Percentiles rank a stretch among this genome's conserved stretches.
These are phyloP conservation scores for Solanum peruvianum DNA, from an alignment of 257 asterid species.

Conservation along the genomic window DNA sequence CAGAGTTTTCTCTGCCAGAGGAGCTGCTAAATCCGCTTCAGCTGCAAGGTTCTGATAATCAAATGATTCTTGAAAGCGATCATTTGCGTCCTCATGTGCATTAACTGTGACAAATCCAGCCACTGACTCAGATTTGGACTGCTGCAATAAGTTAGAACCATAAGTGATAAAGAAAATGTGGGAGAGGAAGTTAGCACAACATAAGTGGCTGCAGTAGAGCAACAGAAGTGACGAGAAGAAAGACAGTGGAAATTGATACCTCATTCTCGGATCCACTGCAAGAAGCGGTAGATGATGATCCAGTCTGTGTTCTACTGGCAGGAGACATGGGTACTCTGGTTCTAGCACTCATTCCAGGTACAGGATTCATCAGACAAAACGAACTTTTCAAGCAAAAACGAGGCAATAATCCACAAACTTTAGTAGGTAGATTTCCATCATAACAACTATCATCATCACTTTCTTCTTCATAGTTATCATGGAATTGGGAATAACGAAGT, in stretches of 20 bases:
- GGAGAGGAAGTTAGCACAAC: background rate
- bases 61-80: constrained; percentile 36
- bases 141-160: constrained; percentile 13
- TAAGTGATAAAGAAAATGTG: background rate
- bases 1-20: constrained; percentile 51
- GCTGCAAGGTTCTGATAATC: constrained; percentile 16
- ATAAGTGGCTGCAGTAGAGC: background rate
- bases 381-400: constrained; percentile 57
- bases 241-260: constrained; percentile 24
- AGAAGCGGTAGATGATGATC: constrained; percentile 32
- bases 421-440: constrained; percentile 15
- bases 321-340: constrained; percentile 39
- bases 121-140: constrained; percentile 26
- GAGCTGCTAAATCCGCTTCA: constrained; percentile 14
- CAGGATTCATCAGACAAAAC: constrained; percentile 37
- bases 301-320: constrained; percentile 23
- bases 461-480: constrained; percentile 34
- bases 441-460: constrained; percentile 43
- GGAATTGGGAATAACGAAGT: constrained; percentile 26
- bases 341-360: constrained; percentile 54
- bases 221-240: background rate
- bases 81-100: constrained; percentile 8
- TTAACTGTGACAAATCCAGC: constrained; percentile 21
- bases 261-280: constrained; percentile 34
- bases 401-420: constrained; percentile 68